Conservation (phyloP, 352 stramenopile species). For the Phytophthora colocasiae region DNA sequence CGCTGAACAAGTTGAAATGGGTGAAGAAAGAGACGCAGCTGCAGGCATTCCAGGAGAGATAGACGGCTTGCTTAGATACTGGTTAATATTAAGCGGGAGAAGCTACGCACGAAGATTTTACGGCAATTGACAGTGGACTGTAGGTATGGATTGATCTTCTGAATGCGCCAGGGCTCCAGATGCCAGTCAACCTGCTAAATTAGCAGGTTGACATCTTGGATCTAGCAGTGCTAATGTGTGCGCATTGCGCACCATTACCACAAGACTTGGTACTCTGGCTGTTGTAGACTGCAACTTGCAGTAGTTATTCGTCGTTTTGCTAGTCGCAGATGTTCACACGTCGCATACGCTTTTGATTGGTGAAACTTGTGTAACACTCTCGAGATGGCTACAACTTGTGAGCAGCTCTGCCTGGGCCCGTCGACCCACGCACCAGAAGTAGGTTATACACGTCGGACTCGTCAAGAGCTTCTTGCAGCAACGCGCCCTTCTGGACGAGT, state of each 20-base stretch:
- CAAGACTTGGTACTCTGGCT: too few relatives aligned
- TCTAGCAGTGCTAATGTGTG: too few relatives aligned
- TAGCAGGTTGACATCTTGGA: too few relatives aligned
- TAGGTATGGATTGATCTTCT: too few relatives aligned
- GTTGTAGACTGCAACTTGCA: too few relatives aligned
- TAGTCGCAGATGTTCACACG: background rate
- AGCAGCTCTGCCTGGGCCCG: conserved; percentile 15
- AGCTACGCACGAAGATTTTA: background rate
- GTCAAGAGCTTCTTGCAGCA: conserved; percentile 16
- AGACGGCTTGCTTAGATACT: conserved; percentile 8
- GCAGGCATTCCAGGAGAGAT: conserved; percentile 68
- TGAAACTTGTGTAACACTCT: background rate
- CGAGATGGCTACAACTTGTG: conserved; percentile 15
- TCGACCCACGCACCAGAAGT: conserved; percentile 19
- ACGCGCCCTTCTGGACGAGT: conserved; percentile 11
- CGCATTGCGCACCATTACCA: too few relatives aligned
- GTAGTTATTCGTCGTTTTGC: too few relatives aligned
- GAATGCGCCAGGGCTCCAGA: too few relatives aligned
- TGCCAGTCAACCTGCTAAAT: too few relatives aligned
- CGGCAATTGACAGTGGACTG: too few relatives aligned
- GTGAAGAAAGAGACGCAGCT: conserved; percentile 64
- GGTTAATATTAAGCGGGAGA: conserved; percentile 2
- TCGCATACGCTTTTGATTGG: conserved; percentile 5
- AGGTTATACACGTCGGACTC: conserved; percentile 18
- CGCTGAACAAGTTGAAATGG: conserved; percentile 68